Base-by-base conservation (phyloP, 2,329 filamentous ascomycete genomes). In the Neonectria sp. region DNA sequence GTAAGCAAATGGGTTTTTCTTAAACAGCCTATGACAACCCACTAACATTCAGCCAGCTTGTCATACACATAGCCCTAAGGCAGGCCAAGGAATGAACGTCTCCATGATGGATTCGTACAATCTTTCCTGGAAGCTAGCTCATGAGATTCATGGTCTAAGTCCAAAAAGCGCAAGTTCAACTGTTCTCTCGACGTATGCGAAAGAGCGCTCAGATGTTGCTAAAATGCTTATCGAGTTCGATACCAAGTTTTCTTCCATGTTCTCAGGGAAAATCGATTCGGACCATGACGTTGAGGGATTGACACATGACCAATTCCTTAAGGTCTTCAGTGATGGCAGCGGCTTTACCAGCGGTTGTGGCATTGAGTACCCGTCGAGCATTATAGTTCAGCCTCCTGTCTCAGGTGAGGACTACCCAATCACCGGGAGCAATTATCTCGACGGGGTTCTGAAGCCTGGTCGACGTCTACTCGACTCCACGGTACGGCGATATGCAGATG, bases 31-130 rank as follows among this genome's bases (percentile, higher is more conserved):
- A 43, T 13, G 12, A 51, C 31, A 40, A 24, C 11, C 12, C 11
- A 13, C 29, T 56, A 33, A 56, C 48, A 64, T 51, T 17, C 29
- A 13, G 21, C 35, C 76, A 35, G 68, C 91, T 90, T 78, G 91
- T 86, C 72, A 74, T 82, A 87, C 76, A 83, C 85, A 9, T 82
- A 46, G 43, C 0, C 90, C 90, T 6, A 92, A 92, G 74, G 90
- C 89, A 1, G 90, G 90, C 1, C 90, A 92, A 76, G 91, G 91
- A 9, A 93, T 93, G 91, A 93, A 93, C 69, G 88, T 92, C 3
- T 88, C 85, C 35, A 90, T 93, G 85, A 90, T 92, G 72, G 91
- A 93, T 76, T 79, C 69, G 1, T 76, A 72, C 75, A 89, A 89
- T 55, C 83, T 89, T 0, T 86, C 85, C 0, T 90, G 87, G 87